These are phyloP conservation scores for Schizophyllum amplum DNA, from an alignment of 1,284 basidiomycete genomes.

Conservation along the genomic window DNA sequence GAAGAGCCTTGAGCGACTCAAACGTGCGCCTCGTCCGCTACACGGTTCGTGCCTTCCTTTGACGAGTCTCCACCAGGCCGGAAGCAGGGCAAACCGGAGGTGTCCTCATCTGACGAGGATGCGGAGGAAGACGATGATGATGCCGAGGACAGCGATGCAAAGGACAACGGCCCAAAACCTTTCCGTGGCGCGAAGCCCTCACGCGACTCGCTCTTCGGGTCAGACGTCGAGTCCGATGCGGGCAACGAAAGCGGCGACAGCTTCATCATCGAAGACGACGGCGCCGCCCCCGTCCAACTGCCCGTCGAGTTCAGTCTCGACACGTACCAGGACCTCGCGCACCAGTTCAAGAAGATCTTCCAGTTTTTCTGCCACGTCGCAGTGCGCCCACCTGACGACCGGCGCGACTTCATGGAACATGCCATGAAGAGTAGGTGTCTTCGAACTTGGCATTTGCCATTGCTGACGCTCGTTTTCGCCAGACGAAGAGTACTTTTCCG, in stretches of 20 bases:
- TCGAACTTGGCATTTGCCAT: slow-evolving; percentile 3
- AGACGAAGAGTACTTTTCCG: slow-evolving; percentile 67
- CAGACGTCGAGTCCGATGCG: slow-evolving; percentile 6
- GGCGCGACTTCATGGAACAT: slow-evolving; percentile 45
- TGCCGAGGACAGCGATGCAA: too few relatives aligned
- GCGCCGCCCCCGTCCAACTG: slow-evolving; percentile 36
- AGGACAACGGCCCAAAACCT: slow-evolving; percentile 18
- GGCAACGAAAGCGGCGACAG: slow-evolving; percentile 34
- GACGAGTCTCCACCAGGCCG: slow-evolving; percentile 26
- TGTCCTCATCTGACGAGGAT: slow-evolving; percentile 22
- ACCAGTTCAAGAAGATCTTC: slow-evolving; percentile 80
- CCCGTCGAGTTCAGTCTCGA: slow-evolving; percentile 74
- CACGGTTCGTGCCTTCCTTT: slow-evolving; percentile 8
- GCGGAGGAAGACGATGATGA: slow-evolving; percentile 25
- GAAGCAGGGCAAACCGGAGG: slow-evolving; percentile 36
- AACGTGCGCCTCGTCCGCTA: slow-evolving; percentile 28
- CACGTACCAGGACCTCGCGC: slow-evolving; percentile 61
- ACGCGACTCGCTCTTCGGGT: neutral
- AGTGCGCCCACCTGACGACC: slow-evolving; percentile 43
- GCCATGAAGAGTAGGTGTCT: slow-evolving; percentile 41
- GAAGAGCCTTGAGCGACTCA: slow-evolving; percentile 56
- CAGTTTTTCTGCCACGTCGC: slow-evolving; percentile 80
- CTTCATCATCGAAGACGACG: slow-evolving; percentile 72
- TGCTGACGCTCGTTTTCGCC: neutral
- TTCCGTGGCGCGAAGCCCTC: slow-evolving; percentile 37